These are phyloP conservation scores for Dendrobium officinale DNA, from an alignment of 106 monocot species.

Conservation along the genomic window DNA sequence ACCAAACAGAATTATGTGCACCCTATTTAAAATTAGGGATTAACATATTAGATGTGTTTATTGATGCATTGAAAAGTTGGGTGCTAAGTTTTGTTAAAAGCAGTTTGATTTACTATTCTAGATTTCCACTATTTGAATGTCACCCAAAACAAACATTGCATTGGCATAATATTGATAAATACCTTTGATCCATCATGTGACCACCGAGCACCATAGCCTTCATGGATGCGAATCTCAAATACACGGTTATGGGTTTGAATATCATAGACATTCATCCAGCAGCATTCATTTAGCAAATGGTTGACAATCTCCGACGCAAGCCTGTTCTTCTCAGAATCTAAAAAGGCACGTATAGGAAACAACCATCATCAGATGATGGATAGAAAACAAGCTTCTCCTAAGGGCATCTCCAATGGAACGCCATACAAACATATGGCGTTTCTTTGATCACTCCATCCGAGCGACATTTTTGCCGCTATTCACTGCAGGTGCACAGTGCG, in stretches of 20 bases:
- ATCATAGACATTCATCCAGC: conserved; percentile 80
- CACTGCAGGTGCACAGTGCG: no score
- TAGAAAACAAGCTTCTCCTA: neutral
- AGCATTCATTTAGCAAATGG: conserved; percentile 42
- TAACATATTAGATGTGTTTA: no score
- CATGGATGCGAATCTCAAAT: conserved; percentile 69
- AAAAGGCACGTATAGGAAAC: conserved; percentile 6
- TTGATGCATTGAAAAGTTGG: no score
- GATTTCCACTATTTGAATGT: neutral
- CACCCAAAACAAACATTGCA: neutral
- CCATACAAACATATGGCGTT: no score
- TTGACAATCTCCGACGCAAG: conserved; percentile 43
- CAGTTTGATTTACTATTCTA: no score
- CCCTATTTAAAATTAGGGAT: no score
- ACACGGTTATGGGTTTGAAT: conserved; percentile 43
- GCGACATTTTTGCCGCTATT: no score
- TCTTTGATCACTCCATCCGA: no score
- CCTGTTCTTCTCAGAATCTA: conserved; percentile 69
- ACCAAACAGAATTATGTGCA: no score
- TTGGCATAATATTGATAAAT: neutral
- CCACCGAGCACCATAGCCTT: conserved; percentile 96
- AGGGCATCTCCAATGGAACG: no score
- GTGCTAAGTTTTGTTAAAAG: no score
- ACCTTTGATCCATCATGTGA: conserved; percentile 81
- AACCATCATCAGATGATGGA: neutral